Base-by-base conservation (phyloP, 495 filamentous ascomycete species). In the Tuber aestivum region DNA sequence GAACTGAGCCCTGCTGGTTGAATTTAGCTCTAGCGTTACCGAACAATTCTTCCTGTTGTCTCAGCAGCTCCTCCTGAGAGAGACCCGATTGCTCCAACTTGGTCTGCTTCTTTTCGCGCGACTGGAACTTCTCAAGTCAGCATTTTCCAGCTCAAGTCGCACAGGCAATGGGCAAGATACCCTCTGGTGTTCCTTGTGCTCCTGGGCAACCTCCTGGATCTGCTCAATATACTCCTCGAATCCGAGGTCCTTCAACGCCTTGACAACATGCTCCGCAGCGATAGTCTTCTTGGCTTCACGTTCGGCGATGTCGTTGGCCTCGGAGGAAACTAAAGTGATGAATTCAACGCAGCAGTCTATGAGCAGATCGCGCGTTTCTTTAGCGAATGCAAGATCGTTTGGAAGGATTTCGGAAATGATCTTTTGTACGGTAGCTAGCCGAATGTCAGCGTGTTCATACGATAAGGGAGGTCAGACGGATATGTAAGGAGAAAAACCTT, bases 311-410 rank as follows among this genome's bases (percentile, higher is more conserved):
- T 99, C 95, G 83, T 99, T 99, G 14, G 95, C 96, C 86, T 99
- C 94, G 48, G 93, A 95, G 38, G 94, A 97, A 74, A 99, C 92
- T 74, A 99, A 88, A 16, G 96, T 97, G 84, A 99, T 97, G 86
- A 98, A 99, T 83, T 99, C 95, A 77, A 98, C 95, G 83, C 96
- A 99, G 87, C 95, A 98, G 85, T 98, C 95, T 85, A 98, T 98
- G 68, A 99, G 89, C 7, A 97, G 87, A 81, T 99, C 95, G 71
- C 96, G 90, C 3, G 95, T 93, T 80, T 99, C 95, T 85, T 95
- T 96, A 38, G 93, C 92, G 83, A 97, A 98, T n/a, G 86, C 85
- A 65, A 92, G 86, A 72, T 90, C 91, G 74, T 86, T 86, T 42
- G 92, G 89, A 4, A 99, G 88, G 81, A 99, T 97, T 83, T 99